Base-by-base conservation (phyloP, 805 yeast species). In the Wickerhamiella qilinensis region DNA sequence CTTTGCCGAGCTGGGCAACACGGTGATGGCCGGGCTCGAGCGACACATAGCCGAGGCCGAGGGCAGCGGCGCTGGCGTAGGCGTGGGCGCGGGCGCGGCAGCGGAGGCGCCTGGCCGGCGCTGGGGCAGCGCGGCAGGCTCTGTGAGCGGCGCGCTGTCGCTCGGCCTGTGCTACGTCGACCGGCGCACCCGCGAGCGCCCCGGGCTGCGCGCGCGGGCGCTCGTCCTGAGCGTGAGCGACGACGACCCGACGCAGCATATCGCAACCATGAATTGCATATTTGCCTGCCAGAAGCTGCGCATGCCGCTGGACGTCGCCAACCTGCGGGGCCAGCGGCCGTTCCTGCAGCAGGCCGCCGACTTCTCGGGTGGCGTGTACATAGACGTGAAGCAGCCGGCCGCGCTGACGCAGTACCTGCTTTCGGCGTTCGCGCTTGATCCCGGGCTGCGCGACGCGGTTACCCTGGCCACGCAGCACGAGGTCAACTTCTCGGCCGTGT, bases 261-360 rank as follows among this genome's bases (percentile, higher is more conserved):
- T 88, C 33, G 81, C 96, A 3, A 76, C 84, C 33, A 91, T 91
- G 97, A 91, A 91, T 57, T 70, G 91, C 43, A 88, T 91, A 22
- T 91, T 91, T 60, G 88, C 96, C 0, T 94, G 97, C 1, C 95
- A 91, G 48, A 88, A 86, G 57, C 71, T 54, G 48, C 77, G 75
- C 49, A 73, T 86, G 15, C 80, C 95, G 2, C 75, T 91, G 18
- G 97, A 91, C 56, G 86, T 86, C 11, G 88, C 93, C 43, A 85
- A 86, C 51, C 62, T 91, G 21, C 78, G 78, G 1, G 54, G 56
- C 2, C 73, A 73, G 44, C 75, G 93, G 1, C 80, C 93, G 2
- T 88, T 85, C 54, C 61, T 91, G 43, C 97, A 91, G 54, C 98
- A 91, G 54, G 95, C 97, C 0, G 72, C 93, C 0, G 98, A 91